These are phyloP conservation scores for Candida orba DNA, from an alignment of 805 yeast species.

Conservation along the genomic window DNA sequence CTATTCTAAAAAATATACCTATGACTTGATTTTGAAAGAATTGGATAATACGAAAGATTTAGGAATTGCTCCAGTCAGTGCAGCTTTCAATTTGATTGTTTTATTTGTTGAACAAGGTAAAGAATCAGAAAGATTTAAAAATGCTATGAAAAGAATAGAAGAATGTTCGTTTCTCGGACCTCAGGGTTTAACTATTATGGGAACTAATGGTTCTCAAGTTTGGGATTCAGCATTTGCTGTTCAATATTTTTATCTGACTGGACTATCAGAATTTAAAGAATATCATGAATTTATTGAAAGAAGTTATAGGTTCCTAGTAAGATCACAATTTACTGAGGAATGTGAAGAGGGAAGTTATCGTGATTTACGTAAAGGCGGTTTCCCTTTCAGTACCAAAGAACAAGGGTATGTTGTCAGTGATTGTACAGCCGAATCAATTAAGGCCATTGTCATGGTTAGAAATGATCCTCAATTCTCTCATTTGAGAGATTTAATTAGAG, in stretches of 20 bases:
- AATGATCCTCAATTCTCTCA: constrained; percentile 47
- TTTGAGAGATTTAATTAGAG: constrained; percentile 45
- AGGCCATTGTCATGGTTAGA: constrained; percentile 88
- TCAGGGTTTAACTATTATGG: constrained; percentile 89
- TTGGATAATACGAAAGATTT: constrained; percentile 68
- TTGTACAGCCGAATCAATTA: constrained; percentile 93
- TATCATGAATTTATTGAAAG: constrained; percentile 55
- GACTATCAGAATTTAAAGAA: constrained; percentile 62
- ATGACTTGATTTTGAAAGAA: constrained; percentile 67
- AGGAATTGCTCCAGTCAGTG: constrained; percentile 91
- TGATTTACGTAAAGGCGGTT: constrained; percentile 80
- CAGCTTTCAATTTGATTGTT: constrained; percentile 75
- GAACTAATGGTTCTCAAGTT: constrained; percentile 95
- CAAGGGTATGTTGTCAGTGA: constrained; percentile 97
- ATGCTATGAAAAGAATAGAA: constrained; percentile 51
- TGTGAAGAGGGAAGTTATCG: constrained; percentile 73
- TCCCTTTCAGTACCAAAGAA: constrained; percentile 93
- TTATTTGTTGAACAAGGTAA: constrained; percentile 63
- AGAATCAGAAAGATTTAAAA: constrained; percentile 52
- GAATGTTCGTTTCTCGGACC: constrained; percentile 82
- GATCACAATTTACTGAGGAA: constrained; percentile 81
- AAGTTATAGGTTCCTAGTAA: constrained; percentile 64
- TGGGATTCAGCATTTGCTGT: constrained; percentile 95
- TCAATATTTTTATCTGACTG: constrained; percentile 76
- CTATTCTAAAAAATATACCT: constrained; percentile 43